These are phyloP conservation scores for Ascomycota sp. DNA, from an alignment of 2,329 filamentous ascomycete genomes.

Conservation along the genomic window DNA sequence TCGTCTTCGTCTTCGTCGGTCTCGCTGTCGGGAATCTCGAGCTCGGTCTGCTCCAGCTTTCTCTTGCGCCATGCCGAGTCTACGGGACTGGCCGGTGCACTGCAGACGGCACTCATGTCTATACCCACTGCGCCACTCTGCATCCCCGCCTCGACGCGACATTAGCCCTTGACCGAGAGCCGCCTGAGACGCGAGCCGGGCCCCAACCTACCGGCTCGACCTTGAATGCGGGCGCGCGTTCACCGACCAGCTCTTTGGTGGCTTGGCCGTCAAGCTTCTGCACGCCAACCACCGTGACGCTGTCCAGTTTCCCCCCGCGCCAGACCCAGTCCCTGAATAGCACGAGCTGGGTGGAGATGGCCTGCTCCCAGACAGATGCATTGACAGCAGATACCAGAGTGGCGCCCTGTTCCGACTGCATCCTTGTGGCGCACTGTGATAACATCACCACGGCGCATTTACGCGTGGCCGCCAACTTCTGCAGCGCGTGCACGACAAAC, in stretches of 20 bases:
- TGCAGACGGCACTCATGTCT: conserved; percentile 16
- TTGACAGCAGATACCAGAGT: conserved; percentile 57
- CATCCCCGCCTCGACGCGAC: conserved; percentile 1
- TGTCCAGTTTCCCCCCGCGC: conserved; percentile 22
- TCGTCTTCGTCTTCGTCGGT: conserved; percentile 54
- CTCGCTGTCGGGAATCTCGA: conserved; percentile 41
- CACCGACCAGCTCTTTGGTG: conserved; percentile 17
- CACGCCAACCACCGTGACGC: conserved; percentile 39
- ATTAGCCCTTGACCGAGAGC: not conserved
- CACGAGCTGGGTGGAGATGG: conserved; percentile 50
- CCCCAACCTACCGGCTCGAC: conserved; percentile 21
- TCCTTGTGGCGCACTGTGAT: conserved; percentile 66
- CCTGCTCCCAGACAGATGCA: conserved; percentile 61
- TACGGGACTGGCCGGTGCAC: conserved; percentile 13
- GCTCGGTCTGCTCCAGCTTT: conserved; percentile 37
- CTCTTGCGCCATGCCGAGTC: conserved; percentile 33
- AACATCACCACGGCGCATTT: conserved; percentile 56
- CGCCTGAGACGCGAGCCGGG: not conserved
- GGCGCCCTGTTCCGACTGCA: conserved; percentile 45
- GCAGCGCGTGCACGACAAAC: conserved; percentile 46
- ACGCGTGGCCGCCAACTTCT: conserved; percentile 53
- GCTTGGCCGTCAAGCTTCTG: conserved; percentile 41
- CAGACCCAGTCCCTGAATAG: conserved; percentile 61
- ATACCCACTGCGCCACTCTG: conserved; percentile 23
- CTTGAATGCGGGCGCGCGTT: conserved; percentile 26